Base-by-base conservation (phyloP, 345 rosid species). In the Syzygium jambos region DNA sequence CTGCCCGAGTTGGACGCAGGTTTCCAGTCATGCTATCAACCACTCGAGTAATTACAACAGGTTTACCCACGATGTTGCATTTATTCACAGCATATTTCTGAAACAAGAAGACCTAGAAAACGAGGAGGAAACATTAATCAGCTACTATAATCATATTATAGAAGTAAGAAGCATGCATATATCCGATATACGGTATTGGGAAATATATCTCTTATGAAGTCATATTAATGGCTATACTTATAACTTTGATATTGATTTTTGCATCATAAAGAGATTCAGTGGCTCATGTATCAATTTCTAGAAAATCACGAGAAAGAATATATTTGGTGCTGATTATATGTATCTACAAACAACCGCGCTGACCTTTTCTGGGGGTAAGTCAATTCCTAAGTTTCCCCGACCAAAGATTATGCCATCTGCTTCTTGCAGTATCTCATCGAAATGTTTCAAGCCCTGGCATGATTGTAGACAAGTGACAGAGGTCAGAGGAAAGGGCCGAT, bases 281-380 rank as follows among this genome's bases (percentile, higher is more conserved):
- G 80, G 19, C 80, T 38, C 27, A 21, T 34, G 80, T 73, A 19
- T 73, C 27, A 19, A 73, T 10, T 38, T 73, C 14, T 38, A 73
- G 27, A 73, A 9, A 38, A 41, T 38, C 27, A 73, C 21, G 49
- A 73, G 49, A 73, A 61, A 73, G 49, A 73, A 38, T 38, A 14
- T 73, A 73, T 38, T 34, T 19, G 49, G 82, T 73, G 21, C 49
- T 9, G 82, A 73, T 73, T 19, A 38, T 27, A 10, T 38, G 49
- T 34, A 34, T 38, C 49, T 9, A 73, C 49, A 73, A 73, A 73
- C 49, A 5, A 38, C 49, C 5, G 7, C 49, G 14, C 87, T 23
- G 21, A 89, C 92, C 90, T 91, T 91, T 85, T 91, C 92, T 23
- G 92, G 91, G 11, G 92, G 92, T 46, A 91, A 86, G n/a, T 91